Percentiles rank a stretch among this genome's conserved stretches.
Evolutionary conservation across 495 filamentous ascomycete species (phyloP).

Genomic region (Aspergillus coremiiformis): DNA sequence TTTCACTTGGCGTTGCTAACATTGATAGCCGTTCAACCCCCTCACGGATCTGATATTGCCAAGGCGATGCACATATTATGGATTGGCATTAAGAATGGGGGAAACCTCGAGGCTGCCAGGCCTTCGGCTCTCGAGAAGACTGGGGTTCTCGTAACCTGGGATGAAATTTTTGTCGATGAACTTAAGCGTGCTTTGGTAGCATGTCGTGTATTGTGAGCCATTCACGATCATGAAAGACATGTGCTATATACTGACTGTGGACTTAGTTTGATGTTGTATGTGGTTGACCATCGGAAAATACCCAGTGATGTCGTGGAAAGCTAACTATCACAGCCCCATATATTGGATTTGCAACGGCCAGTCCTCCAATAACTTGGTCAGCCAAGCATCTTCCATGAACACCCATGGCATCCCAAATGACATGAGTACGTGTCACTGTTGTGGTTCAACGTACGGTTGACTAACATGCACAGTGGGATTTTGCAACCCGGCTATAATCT

Average conservation of each 20-base stretch:
- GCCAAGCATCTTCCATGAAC: conserved; percentile 55
- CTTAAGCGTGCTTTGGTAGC: conserved; percentile 52
- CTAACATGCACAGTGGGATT: background rate
- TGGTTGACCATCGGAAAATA: background rate
- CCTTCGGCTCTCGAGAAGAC: background rate
- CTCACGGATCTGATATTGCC: conserved; percentile 33
- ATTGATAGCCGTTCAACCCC: conserved; percentile 25
- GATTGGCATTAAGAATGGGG: conserved; percentile 8
- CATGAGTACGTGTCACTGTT: conserved; percentile 39
- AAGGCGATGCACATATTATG: conserved; percentile 27
- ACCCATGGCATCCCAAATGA: conserved; percentile 62
- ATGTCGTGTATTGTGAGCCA: conserved; percentile 41
- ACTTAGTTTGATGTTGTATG: background rate
- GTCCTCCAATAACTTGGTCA: conserved; percentile 50
- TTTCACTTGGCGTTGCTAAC: background rate
- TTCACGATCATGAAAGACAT: conserved; percentile 10
- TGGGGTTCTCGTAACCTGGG: conserved; percentile 45
- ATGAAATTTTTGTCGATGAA: conserved; percentile 58
- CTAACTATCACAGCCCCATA: conserved; percentile 32
- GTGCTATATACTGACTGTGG: background rate
- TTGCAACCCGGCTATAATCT: background rate
- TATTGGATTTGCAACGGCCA: conserved; percentile 47
- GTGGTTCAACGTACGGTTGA: conserved; percentile 36
- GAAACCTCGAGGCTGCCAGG: conserved; percentile 13
- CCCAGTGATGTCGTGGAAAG: background rate